These are phyloP conservation scores for Aureobasidium sp. DNA, from an alignment of 2,329 filamentous ascomycete genomes.

Conservation along the genomic window DNA sequence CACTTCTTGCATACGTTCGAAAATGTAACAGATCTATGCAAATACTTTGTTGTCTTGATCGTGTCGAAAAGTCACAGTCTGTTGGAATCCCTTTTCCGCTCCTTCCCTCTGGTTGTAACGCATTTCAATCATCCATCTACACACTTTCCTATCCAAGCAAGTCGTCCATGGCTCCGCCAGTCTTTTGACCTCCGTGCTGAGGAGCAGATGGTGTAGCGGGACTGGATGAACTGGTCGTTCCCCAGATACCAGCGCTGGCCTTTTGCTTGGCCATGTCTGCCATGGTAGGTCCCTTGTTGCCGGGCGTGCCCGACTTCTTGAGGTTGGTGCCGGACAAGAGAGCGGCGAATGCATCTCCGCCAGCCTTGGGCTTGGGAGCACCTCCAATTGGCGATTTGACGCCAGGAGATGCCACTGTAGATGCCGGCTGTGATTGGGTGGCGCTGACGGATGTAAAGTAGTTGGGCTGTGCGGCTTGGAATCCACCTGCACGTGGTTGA, in stretches of 20 bases:
- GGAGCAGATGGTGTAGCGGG: constrained; percentile 13
- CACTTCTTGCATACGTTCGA: neutral
- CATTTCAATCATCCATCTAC: constrained; percentile 1
- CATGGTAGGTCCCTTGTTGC: constrained; percentile 64
- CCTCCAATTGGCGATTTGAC: constrained; percentile 31
- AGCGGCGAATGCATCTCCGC: constrained; percentile 81
- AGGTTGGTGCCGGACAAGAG: constrained; percentile 61
- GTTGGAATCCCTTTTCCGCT: neutral
- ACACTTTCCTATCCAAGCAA: constrained; percentile 33
- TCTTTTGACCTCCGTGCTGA: constrained; percentile 14
- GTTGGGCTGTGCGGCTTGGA: constrained; percentile 75
- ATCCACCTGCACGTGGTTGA: constrained; percentile 50
- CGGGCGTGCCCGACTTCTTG: constrained; percentile 46
- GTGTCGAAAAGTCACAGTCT: constrained; percentile 4
- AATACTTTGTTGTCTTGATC: neutral
- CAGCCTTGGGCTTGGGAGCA: constrained; percentile 38
- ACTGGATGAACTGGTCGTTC: constrained; percentile 47
- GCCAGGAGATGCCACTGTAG: constrained; percentile 28
- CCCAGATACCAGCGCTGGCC: constrained; percentile 91
- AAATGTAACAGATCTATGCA: neutral
- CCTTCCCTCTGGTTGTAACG: neutral
- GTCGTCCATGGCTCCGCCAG: constrained; percentile 30
- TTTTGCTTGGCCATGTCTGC: constrained; percentile 98
- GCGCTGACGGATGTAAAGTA: constrained; percentile 77
- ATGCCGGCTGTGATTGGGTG: constrained; percentile 30